Conservation (phyloP, 2,329 filamentous ascomycete genomes). For the Podosphaera leucotricha region DNA sequence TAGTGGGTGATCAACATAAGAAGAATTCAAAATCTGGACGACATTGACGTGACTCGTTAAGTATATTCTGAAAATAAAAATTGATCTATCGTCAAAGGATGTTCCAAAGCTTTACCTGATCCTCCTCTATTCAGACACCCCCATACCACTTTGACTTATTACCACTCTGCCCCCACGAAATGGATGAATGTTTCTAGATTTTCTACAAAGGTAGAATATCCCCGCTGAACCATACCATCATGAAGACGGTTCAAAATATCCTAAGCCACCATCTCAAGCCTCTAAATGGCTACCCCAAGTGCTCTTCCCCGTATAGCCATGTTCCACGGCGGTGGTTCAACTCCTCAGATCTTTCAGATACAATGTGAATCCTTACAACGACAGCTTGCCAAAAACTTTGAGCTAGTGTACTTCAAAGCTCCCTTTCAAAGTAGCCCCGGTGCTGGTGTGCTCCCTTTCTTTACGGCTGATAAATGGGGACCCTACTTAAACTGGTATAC, state of each 20-base stretch:
- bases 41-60: too few relatives aligned
- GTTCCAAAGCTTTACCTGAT: too few relatives aligned
- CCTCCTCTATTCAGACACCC: too few relatives aligned
- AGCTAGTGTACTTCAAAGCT: slow-evolving; percentile 48
- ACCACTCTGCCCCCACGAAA: too few relatives aligned
- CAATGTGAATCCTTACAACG: slow-evolving; percentile 9
- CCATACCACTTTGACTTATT: too few relatives aligned
- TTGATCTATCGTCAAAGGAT: too few relatives aligned
- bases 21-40: too few relatives aligned
- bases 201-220: too few relatives aligned
- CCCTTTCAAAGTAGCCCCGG: slow-evolving; percentile 40
- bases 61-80: too few relatives aligned
- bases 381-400: slow-evolving; percentile 25
- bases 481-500: slow-evolving; percentile 8
- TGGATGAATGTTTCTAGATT: too few relatives aligned
- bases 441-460: slow-evolving; percentile 34
- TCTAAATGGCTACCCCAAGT: background rate
- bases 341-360: slow-evolving; percentile 9
- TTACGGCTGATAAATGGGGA: slow-evolving; percentile 19
- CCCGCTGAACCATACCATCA: too few relatives aligned
- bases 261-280: background rate
- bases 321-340: slow-evolving; percentile 8
- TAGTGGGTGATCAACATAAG: too few relatives aligned
- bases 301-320: slow-evolving; percentile 5
- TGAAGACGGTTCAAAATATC: background rate